Conservation (phyloP, 345 rosid species). For the Garcia nutans region DNA sequence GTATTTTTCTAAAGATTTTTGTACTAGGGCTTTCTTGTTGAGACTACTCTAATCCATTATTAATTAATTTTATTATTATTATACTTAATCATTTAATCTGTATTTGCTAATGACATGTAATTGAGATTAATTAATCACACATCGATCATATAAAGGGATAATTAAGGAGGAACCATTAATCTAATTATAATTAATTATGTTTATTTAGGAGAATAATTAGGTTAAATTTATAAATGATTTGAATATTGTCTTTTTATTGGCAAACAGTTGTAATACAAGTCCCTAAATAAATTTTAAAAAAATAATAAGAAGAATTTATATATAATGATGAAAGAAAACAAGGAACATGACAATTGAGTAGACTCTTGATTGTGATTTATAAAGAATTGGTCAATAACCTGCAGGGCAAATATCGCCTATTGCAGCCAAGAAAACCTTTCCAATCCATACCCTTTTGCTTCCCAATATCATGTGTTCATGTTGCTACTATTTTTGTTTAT, state of each 20-base stretch:
- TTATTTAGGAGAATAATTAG: too few relatives aligned
- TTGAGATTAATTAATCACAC: too few relatives aligned
- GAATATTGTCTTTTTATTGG: too few relatives aligned
- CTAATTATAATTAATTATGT: too few relatives aligned
- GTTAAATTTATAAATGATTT: too few relatives aligned
- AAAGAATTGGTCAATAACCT: background rate
- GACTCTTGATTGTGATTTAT: background rate
- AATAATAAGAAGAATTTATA: too few relatives aligned
- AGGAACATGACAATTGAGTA: background rate
- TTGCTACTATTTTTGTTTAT: background rate
- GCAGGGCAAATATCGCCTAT: background rate
- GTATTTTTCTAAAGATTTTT: background rate
- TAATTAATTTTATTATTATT: background rate
- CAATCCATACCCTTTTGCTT: background rate
- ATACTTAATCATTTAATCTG: background rate
- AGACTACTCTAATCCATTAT: background rate
- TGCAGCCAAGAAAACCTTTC: background rate
- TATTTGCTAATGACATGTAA: background rate
- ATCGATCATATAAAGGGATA: too few relatives aligned
- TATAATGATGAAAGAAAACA: too few relatives aligned
- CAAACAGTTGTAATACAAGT: too few relatives aligned
- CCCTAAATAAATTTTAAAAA: too few relatives aligned
- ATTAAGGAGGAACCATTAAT: too few relatives aligned
- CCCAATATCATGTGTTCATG: background rate
- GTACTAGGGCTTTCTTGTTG: conserved; percentile 1